phyloP scores from a whole-genome alignment of 495 filamentous ascomycete species.

The Aspergillus mulundensis region DNA sequence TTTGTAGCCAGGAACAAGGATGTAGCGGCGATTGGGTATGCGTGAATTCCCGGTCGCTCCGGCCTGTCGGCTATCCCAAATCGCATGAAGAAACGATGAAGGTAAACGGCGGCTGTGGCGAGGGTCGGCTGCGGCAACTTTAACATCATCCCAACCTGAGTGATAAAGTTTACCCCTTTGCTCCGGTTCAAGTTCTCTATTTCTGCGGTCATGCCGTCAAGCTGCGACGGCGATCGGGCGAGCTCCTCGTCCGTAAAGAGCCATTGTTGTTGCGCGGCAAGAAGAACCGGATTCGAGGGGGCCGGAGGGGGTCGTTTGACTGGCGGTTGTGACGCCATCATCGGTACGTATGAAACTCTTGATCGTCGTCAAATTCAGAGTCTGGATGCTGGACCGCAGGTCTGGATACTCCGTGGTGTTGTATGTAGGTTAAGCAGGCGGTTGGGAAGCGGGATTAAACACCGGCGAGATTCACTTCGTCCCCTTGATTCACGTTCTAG shows the following conservation, averaged over 20 bases:
- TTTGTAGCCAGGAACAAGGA: conserved; percentile 92
- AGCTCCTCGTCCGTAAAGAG: conserved; percentile 83
- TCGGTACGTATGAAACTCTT: not conserved
- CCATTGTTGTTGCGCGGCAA: conserved; percentile 70
- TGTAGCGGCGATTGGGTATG: conserved; percentile 87
- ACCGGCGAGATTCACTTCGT: not conserved
- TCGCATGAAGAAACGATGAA: conserved; percentile 95
- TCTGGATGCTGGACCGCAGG: not conserved
- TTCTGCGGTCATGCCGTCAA: conserved; percentile 71
- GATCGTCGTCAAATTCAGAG: not conserved
- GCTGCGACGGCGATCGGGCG: conserved; percentile 71
- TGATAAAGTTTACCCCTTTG: conserved; percentile 95
- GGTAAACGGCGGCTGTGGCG: conserved; percentile 85
- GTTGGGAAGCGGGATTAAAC: not conserved
- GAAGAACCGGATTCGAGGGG: conserved; percentile 46
- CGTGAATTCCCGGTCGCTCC: conserved; percentile 68
- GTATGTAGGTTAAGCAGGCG: not conserved
- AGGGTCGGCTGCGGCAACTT: conserved; percentile 89
- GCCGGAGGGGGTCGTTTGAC: conserved; percentile 45
- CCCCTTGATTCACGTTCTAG: not conserved
- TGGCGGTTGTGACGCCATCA: conserved; percentile 32
- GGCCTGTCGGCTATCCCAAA: conserved; percentile 61
- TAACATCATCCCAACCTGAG: conserved; percentile 87
- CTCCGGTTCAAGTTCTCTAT: conserved; percentile 73
- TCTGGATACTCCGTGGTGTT: not conserved